Conservation (phyloP, 169 alveolate genomes). For the Eimeria zaria region DNA sequence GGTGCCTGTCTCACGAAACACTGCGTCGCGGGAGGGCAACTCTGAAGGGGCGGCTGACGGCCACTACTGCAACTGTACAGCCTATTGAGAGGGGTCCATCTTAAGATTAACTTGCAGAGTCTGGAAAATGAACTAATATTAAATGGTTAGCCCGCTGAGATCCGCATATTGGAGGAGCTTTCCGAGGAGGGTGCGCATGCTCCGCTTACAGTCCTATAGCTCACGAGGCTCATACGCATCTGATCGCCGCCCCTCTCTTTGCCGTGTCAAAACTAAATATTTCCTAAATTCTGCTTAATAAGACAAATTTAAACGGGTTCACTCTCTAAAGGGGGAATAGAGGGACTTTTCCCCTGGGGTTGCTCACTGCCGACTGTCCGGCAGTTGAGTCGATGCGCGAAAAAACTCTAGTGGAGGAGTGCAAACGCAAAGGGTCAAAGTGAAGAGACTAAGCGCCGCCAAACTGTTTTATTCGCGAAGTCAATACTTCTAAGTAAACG, state of each 20-base stretch:
- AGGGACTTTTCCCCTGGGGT: background rate
- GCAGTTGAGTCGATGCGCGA: constrained; percentile 2
- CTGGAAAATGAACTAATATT: background rate
- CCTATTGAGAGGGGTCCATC: background rate
- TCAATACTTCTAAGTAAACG: background rate
- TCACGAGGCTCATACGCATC: constrained; percentile 30
- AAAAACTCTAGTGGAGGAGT: background rate
- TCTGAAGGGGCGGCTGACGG: background rate
- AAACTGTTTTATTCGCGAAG: background rate
- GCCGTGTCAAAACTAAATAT: background rate
- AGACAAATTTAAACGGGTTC: background rate
- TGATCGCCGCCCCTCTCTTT: background rate
- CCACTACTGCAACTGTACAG: background rate
- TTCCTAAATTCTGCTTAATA: background rate
- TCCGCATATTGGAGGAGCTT: background rate
- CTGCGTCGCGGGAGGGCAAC: background rate
- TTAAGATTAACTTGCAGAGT: too few species aligned
- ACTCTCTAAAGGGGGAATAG: background rate
- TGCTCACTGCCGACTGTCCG: background rate
- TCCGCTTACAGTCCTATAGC: background rate
- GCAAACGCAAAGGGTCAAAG: background rate
- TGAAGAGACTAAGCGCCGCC: background rate
- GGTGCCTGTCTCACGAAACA: background rate
- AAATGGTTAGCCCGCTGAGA: background rate
- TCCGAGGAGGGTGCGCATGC: constrained; percentile 37